Evolutionary conservation across 352 stramenopile genomes (phyloP), one percentile per base, ranked within the genome.

Genomic region (Phytophthora tentaculata): DNA sequence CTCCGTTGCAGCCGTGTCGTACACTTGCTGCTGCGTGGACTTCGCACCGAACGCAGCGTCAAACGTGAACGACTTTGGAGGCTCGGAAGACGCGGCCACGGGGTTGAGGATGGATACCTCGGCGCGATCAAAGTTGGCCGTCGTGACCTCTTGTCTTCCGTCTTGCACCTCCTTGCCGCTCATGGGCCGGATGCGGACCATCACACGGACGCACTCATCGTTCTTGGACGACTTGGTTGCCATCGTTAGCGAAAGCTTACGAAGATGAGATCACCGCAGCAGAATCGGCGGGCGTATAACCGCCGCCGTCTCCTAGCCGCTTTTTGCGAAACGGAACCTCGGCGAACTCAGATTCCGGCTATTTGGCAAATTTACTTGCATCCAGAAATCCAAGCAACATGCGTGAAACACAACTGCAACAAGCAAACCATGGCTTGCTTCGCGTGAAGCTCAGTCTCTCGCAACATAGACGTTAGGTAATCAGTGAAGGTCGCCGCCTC

Each of bases 41-140:
- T 89, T 83, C n/a, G 92, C 76, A 9, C 86, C 95, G 63, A 99
- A 99, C 0, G 98, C 95, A 5, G 95, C 92, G 78, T 99, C 97
- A 45, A 99, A 98, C 37, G 97, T 98, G 79, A 99, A 99, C 23
- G 79, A 92, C 69, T 99, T 99, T 14, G 92, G 90, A 7, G 88
- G 84, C 52, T 98, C 92, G 1, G 76, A 81, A 22, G 78, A 64
- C 5, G 74, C 74, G 0, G 69, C 83, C 41, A 84, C 83, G 2
- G 91, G 93, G 71, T 98, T 98, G 3, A 87, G 37, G 39, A 98
- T 81, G 54, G 86, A 84, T 62, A 99, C 92, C 50, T 98, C 81
- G 12, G 90, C 92, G 37, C 86, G 87, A 51, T 97, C 84, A 63
- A 97, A 95, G 74, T 98, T 92, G 56, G 90, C 93, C 20, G 86